Evolutionary conservation across 2,329 filamentous ascomycete genomes (phyloP).

Genomic region (Aspergillus intermedius): DNA sequence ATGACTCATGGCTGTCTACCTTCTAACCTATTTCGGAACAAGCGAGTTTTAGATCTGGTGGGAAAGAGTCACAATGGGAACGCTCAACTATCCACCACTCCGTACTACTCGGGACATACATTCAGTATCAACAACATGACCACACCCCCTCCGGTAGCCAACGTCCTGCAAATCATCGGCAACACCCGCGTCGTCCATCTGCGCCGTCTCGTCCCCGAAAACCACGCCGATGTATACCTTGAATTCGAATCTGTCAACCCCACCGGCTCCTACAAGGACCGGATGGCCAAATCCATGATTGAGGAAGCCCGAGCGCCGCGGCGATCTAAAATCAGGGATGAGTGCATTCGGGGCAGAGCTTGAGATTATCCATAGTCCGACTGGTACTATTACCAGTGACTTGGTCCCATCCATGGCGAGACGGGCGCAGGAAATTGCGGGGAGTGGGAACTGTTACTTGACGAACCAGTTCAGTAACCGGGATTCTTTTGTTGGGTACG

Average conservation of each 20-base stretch:
- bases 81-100: too few species aligned
- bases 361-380: constrained; percentile 6
- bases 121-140: not conserved
- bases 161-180: constrained; percentile 51
- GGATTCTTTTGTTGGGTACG: constrained; percentile 8
- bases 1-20: too few species aligned
- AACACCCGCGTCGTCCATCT: constrained; percentile 80
- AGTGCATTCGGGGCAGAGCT: constrained; percentile 7
- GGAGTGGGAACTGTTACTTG: constrained; percentile 1
- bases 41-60: too few species aligned
- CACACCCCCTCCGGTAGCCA: not conserved
- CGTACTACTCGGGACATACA: too few species aligned
- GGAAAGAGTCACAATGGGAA: too few species aligned
- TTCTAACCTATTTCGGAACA: too few species aligned
- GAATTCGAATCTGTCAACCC: constrained; percentile 84
- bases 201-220: constrained; percentile 72
- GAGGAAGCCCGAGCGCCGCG: constrained; percentile 81
- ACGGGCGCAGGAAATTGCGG: constrained; percentile 1
- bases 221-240: constrained; percentile 73
- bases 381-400: constrained; percentile 5
- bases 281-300: constrained; percentile 86
- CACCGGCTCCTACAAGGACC: constrained; percentile 78
- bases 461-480: constrained; percentile 10
- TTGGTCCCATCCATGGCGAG: constrained; percentile 7
- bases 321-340: constrained; percentile 78